Conservation (phyloP, 1,284 basidiomycete species). For the Rhizoctonia solani region DNA sequence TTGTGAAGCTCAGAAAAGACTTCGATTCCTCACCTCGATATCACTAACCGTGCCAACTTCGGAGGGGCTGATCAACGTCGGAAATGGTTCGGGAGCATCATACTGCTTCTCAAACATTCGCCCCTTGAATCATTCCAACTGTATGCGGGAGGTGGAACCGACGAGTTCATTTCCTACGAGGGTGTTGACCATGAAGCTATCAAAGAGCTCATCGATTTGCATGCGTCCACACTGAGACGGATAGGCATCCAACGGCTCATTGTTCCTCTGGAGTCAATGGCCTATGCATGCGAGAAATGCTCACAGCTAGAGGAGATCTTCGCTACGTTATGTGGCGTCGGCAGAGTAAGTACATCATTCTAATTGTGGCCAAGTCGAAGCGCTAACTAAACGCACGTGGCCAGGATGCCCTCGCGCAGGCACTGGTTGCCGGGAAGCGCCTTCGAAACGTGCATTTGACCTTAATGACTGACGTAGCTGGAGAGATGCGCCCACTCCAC, state of each 20-base stretch:
- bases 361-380: no score
- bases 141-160: conserved; percentile 19
- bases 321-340: not conserved
- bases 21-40: conserved; percentile 8
- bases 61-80: not conserved
- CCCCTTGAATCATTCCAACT: conserved; percentile 26
- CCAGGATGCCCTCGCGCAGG: conserved; percentile 11
- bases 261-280: conserved; percentile 8
- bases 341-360: not conserved
- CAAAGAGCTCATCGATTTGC: not conserved
- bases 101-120: not conserved
- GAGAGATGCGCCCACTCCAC: not conserved
- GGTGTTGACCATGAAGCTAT: not conserved
- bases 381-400: not conserved
- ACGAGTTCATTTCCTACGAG: not conserved
- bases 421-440: conserved; percentile 7
- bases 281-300: not conserved
- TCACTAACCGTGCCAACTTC: conserved; percentile 5
- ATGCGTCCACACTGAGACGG: conserved; percentile 1
- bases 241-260: conserved; percentile 28
- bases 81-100: not conserved
- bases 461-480: conserved; percentile 14
- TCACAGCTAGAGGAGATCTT: conserved; percentile 16
- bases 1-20: not conserved
- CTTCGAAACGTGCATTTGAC: conserved; percentile 16